Conservation (phyloP, 768 basidiomycete genomes). For the Leccinum barrowsii region DNA sequence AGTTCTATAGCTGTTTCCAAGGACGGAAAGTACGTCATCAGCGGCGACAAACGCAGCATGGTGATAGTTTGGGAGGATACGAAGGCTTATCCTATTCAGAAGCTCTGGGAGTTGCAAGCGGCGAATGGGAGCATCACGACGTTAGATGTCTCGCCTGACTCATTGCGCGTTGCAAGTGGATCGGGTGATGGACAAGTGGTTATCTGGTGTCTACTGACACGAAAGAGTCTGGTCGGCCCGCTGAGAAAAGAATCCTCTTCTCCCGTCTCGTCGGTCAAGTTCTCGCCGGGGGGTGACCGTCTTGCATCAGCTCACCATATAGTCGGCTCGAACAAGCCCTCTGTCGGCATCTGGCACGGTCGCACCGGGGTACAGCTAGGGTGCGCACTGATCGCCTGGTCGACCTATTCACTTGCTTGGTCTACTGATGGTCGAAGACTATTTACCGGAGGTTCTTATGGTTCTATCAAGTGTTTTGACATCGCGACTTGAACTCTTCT, state of each 20-base stretch:
- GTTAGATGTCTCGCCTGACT: constrained; percentile 9
- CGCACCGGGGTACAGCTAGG: constrained; percentile 3
- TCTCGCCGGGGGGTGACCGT: constrained; percentile 12
- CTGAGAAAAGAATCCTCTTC: background rate
- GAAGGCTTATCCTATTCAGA: background rate
- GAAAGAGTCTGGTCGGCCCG: constrained; percentile 1
- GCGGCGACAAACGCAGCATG: constrained; percentile 3
- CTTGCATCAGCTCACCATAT: constrained; percentile 6
- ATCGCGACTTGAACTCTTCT: background rate
- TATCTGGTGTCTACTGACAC: constrained; percentile 3
- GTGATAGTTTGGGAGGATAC: constrained; percentile 9
- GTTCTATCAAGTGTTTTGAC: constrained; percentile 13
- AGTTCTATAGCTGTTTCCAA: constrained; percentile 1
- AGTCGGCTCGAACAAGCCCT: background rate
- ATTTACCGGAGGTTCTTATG: constrained; percentile 9
- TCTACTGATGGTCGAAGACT: constrained; percentile 13
- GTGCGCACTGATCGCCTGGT: background rate
- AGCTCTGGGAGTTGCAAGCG: background rate
- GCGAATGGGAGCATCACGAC: constrained; percentile 4
- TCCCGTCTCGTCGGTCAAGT: constrained; percentile 13
- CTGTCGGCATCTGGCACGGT: constrained; percentile 14
- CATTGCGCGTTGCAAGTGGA: background rate
- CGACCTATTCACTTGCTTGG: constrained; percentile 15
- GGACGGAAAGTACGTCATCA: constrained; percentile 9
- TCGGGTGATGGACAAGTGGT: constrained; percentile 2